phyloP scores from a whole-genome alignment of 306 rosid genomes.

The Hippophae rhamnoides region DNA sequence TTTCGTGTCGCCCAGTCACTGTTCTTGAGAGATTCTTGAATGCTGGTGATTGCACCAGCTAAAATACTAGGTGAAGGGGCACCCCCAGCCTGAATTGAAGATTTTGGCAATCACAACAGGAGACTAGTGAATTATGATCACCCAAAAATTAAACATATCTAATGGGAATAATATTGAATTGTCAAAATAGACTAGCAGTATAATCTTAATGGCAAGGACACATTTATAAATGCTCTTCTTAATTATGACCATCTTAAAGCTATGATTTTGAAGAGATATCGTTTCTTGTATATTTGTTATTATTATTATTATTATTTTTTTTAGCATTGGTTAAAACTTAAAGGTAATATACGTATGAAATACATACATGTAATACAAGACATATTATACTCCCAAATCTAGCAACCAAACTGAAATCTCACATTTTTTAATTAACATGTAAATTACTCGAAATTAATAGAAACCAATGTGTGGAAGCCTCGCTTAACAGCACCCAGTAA shows the following conservation, averaged over 20 bases:
- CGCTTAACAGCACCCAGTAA: too few species aligned
- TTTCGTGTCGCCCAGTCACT: slow-evolving; percentile 84
- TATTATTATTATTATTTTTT: too few species aligned
- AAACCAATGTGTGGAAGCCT: too few species aligned
- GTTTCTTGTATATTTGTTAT: not conserved
- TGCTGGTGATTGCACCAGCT: slow-evolving; percentile 44
- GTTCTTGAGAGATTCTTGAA: slow-evolving; percentile 59
- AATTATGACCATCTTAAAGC: not conserved
- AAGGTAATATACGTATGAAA: too few species aligned
- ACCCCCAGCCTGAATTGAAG: slow-evolving; percentile 55
- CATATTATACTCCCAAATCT: too few species aligned
- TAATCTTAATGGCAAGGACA: not conserved
- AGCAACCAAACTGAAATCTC: too few species aligned
- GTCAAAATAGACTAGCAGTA: not conserved
- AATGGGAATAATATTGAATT: not conserved
- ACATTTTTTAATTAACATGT: too few species aligned
- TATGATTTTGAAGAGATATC: not conserved
- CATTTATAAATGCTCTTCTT: not conserved
- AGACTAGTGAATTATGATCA: not conserved
- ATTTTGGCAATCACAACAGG: not conserved
- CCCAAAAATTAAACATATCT: not conserved
- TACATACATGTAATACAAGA: too few species aligned
- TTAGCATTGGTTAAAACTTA: too few species aligned
- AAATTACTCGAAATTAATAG: too few species aligned
- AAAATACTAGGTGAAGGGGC: slow-evolving; percentile 54